Evolutionary conservation across 2,329 filamentous ascomycete species (phyloP).

Genomic region (Epichloe glyceriae): DNA sequence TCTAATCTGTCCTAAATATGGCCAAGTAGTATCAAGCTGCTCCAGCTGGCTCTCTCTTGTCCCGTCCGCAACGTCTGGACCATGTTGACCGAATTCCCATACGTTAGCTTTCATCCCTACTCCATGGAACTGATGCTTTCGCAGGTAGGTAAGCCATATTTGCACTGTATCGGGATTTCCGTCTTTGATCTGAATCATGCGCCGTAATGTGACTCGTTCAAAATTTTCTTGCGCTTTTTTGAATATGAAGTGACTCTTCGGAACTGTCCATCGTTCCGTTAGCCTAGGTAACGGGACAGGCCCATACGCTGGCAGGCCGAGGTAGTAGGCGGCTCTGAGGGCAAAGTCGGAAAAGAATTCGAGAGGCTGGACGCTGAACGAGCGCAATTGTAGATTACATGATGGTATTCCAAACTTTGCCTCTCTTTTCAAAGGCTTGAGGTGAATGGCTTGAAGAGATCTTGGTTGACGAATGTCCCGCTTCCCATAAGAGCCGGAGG

Average conservation of each 20-base stretch:
- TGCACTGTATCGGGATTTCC: constrained; percentile 81
- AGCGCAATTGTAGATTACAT: constrained; percentile 85
- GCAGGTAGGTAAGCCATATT: constrained; percentile 81
- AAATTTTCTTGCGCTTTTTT: constrained; percentile 99
- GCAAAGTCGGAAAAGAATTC: constrained; percentile 95
- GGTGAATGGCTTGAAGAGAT: constrained; percentile 72
- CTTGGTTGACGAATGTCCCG: constrained; percentile 49
- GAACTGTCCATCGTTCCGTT: constrained; percentile 89
- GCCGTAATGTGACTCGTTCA: constrained; percentile 73
- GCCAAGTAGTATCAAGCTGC: constrained; percentile 38
- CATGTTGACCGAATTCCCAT: constrained; percentile 70
- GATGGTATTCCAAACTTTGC: constrained; percentile 66
- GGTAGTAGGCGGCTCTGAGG: constrained; percentile 85
- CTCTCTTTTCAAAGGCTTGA: constrained; percentile 67
- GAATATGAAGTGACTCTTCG: constrained; percentile 77
- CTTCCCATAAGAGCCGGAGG: background rate
- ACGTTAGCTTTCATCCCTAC: constrained; percentile 98
- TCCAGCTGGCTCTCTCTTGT: constrained; percentile 12
- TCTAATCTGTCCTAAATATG: constrained; percentile 40
- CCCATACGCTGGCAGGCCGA: constrained; percentile 72
- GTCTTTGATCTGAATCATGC: constrained; percentile 86
- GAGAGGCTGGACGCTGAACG: constrained; percentile 78
- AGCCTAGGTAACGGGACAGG: constrained; percentile 78
- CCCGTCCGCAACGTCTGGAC: constrained; percentile 22
- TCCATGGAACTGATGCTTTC: constrained; percentile 89